Evolutionary conservation across 139 green algal species (phyloP), one percentile per base, ranked within the genome.

Genomic region (Cymbomonas tetramitiformis): DNA sequence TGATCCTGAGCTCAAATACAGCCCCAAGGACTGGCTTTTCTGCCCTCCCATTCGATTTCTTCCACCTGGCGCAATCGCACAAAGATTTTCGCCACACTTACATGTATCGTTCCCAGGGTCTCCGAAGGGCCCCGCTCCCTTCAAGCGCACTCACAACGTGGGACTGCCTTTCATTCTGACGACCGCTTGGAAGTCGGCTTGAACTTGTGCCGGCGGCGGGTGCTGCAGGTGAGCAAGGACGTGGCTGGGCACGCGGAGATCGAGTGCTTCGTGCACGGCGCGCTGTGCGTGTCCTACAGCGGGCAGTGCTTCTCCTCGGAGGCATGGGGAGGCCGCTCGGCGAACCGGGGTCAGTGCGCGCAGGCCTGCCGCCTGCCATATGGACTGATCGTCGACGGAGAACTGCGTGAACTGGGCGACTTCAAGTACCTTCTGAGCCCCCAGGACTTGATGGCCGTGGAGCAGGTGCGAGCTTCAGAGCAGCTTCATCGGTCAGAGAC

Each of bases 251-350:
- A 46, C 43, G 38, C 68, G 0, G 82, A 88, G 61, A 63, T 93
- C 25, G 84, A 93, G 69, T 80, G 75, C 0, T 93, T 93, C 71
- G 78, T 85, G 40, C 84, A 93, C 60, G 84, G 84, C 26, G 84
- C 84, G 3, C 56, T 93, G 34, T 93, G 84, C 64, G 84, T 93
- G 25, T 79, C 68, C 32, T 93, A 89, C 73, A 62, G 28, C 10
- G 73, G 72, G 19, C 79, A 84, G 71, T 92, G 83, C 72, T 92
- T 85, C 68, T 73, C 44, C 38, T 72, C 38, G 19, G 84, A 93
- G 67, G 80, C 82, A 0, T 90, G 82, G 82, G 82, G 82, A 21
- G 84, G 84, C 15, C 69, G 84, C n/a, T 76, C 50, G 12, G 84
- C 84, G 25, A 93, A 93, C 72, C 61, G 84, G 5, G 84, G 84